A percentile compares a stretch with the other conserved stretches of the same genome.
Evolutionary conservation across 2,329 filamentous ascomycete species (phyloP).

Genomic region (Fusarium citri): DNA sequence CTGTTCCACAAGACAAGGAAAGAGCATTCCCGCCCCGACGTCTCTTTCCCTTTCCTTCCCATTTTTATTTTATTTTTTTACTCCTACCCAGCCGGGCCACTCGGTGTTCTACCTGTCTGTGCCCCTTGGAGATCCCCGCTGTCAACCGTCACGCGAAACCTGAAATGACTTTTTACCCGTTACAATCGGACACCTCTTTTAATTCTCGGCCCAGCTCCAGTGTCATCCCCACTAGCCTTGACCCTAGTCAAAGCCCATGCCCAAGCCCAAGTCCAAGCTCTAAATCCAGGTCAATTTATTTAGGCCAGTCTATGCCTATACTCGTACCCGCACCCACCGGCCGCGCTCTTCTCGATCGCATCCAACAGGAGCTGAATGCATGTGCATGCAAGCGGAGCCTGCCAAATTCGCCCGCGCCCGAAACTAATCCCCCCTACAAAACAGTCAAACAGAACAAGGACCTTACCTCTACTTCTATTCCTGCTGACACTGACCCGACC

Average conservation of each 20-base stretch:
- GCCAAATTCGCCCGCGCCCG: neutral
- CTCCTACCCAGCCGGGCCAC: neutral
- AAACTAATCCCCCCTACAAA: neutral
- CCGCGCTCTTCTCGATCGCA: neutral
- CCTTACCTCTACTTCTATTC: neutral
- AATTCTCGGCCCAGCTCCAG: neutral
- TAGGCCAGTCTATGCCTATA: neutral
- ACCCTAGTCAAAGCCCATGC: neutral
- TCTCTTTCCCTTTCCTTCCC: neutral
- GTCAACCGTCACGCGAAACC: neutral
- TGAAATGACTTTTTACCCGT: neutral
- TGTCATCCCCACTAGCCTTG: neutral
- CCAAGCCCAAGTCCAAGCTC: neutral
- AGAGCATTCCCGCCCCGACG: neutral
- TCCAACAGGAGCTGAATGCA: slow-evolving; percentile 6
- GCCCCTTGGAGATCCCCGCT: neutral
- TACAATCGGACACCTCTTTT: neutral
- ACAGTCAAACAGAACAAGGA: too few species aligned
- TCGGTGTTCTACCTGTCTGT: neutral
- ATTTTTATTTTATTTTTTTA: neutral
- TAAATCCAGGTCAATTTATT: neutral
- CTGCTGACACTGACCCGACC: neutral
- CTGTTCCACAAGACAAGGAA: neutral
- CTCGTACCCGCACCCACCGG: neutral
- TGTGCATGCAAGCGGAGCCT: slow-evolving; percentile 1